A percentile compares a stretch with the other conserved stretches of the same genome.
Conservation (phyloP, 192 early-diverging fungal species). For the Gigaspora rosea region DNA sequence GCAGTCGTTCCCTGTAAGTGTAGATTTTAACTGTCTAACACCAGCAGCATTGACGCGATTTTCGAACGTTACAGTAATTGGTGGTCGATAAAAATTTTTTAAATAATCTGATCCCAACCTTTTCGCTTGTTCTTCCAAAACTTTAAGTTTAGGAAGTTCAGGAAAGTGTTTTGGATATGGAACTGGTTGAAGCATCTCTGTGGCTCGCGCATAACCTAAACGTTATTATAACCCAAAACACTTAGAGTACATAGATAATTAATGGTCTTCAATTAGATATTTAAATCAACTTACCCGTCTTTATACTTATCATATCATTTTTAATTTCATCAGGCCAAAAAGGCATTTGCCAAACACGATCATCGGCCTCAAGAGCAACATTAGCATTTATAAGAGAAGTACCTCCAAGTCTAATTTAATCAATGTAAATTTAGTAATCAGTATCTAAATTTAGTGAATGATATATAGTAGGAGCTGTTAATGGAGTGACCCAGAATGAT, state of each 20-base stretch:
- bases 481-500: no score
- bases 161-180: slow-evolving; percentile 47
- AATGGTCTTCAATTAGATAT: no score
- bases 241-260: no score
- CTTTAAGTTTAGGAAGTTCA: slow-evolving; percentile 41
- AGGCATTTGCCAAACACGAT: slow-evolving; percentile 38
- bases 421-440: neutral
- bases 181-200: slow-evolving; percentile 42
- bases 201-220: slow-evolving; percentile 37
- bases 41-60: slow-evolving; percentile 45
- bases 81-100: slow-evolving; percentile 43
- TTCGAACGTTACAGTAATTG: slow-evolving; percentile 46
- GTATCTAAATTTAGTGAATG: neutral
- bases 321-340: slow-evolving; percentile 45
- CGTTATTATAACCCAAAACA: no score
- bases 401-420: slow-evolving; percentile 43
- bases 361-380: slow-evolving; percentile 44
- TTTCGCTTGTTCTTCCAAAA: slow-evolving; percentile 43
- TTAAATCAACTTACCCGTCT: neutral
- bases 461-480: no score
- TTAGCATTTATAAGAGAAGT: slow-evolving; percentile 52
- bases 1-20: slow-evolving; percentile 47
- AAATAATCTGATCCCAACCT: slow-evolving; percentile 31
- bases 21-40: slow-evolving; percentile 41
- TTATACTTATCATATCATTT: slow-evolving; percentile 30